A percentile compares a stretch with the other conserved stretches of the same genome.
phyloP scores from a whole-genome alignment of 2,329 filamentous ascomycete genomes.

The Moelleriella libera region DNA sequence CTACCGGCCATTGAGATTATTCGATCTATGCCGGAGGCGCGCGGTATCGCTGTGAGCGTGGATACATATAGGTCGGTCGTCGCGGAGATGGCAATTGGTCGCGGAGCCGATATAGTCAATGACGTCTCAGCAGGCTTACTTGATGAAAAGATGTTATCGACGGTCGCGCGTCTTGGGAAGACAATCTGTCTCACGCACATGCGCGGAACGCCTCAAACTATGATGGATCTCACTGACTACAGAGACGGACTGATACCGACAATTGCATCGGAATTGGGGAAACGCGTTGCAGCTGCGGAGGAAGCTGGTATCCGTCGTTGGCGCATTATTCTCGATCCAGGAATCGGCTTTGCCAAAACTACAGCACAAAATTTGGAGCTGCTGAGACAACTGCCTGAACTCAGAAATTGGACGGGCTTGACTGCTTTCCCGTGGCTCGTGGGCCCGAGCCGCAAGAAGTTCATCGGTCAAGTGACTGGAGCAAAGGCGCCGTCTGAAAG shows the following conservation, averaged over 20 bases:
- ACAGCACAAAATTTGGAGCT: constrained; percentile 69
- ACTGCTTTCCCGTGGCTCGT: constrained; percentile 73
- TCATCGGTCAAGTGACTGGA: constrained; percentile 72
- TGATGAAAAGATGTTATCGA: constrained; percentile 69
- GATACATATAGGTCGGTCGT: constrained; percentile 87
- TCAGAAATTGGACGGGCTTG: constrained; percentile 51
- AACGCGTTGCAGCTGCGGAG: constrained; percentile 60
- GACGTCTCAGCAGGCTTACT: constrained; percentile 76
- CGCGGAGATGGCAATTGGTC: constrained; percentile 58
- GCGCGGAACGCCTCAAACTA: constrained; percentile 74
- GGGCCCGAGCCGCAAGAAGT: constrained; percentile 78
- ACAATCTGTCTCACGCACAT: constrained; percentile 86
- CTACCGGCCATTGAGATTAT: constrained; percentile 67
- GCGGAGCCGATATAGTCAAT: constrained; percentile 86
- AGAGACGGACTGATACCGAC: constrained; percentile 50
- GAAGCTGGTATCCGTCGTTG: constrained; percentile 74
- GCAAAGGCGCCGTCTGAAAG: constrained; percentile 57
- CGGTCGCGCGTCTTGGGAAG: constrained; percentile 62
- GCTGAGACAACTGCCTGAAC: constrained; percentile 49
- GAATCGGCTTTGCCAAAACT: constrained; percentile 86
- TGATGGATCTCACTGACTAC: constrained; percentile 58
- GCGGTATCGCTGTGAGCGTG: constrained; percentile 61
- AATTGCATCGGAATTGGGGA: constrained; percentile 53
- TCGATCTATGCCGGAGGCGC: constrained; percentile 48
- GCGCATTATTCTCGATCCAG: constrained; percentile 90